Base-by-base conservation (phyloP, 2,329 filamentous ascomycete genomes). In the Fonsecaea multimorphosa region DNA sequence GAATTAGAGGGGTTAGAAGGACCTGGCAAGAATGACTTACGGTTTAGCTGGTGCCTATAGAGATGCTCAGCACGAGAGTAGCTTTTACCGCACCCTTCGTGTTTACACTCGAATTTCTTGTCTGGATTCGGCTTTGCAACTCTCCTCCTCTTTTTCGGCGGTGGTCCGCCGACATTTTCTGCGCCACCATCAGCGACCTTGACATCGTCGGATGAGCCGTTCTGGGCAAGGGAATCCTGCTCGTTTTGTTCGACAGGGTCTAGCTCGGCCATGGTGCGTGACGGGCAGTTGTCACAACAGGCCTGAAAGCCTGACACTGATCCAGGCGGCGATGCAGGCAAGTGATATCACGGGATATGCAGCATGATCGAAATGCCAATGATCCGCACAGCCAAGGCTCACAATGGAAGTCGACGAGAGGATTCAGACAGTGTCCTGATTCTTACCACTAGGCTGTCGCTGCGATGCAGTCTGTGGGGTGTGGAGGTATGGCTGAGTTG, bases 51-150 rank as follows among this genome's bases (percentile, higher is more conserved):
- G 79, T 98, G 94, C 53, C 95, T 88, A 80, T 97, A 97, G 81
- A 99, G 83, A 82, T 99, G 95, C 79, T 98, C 95, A 8, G 95
- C 94, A 76, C 95, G 87, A 29, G 94, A 97, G 77, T 99, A 99
- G 76, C 90, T 96, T 83, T 97, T 99, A 46, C 92, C 93, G 74
- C 95, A 99, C 44, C 90, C 92, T 70, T 91, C 89, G 66, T 92
- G 87, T 4, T 90, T 89, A 76, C 95, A 99, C 74, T 91, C 89
- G 70, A 93, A 94, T 74, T 83, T 83, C 70, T 81, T 82, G 65
- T 83, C 82, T 38, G 78, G 73, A 53, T 77, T 77, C 36, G 78
- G 77, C 67, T 83, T 83, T 58, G 79, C 77, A 64, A 76, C 79
- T 66, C 81, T 76, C 70, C 79, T 78, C 60, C 79, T 76, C 69